These are phyloP conservation scores for Herpetospermum pedunculosum DNA, from an alignment of 306 rosid genomes.

Conservation along the genomic window DNA sequence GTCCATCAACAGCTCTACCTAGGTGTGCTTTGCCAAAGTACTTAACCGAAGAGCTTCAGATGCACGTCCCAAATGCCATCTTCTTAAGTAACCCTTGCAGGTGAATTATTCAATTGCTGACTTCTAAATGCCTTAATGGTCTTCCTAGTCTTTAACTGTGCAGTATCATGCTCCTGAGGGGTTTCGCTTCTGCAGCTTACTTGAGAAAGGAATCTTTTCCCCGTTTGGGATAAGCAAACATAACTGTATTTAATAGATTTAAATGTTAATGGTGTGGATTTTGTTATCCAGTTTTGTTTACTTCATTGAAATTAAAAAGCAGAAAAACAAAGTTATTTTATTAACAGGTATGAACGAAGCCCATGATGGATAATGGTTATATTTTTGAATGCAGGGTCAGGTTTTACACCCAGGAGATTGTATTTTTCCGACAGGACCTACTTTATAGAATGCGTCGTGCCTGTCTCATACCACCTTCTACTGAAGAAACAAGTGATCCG, in stretches of 20 bases:
- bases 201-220: not conserved
- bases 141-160: conserved; percentile 12
- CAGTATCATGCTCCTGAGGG: not conserved
- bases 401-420: conserved; percentile 73
- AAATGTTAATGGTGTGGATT: not conserved
- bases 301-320: not conserved
- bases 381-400: conserved; percentile 62
- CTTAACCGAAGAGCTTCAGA: conserved; percentile 71
- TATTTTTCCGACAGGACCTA: conserved; percentile 75
- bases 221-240: not conserved
- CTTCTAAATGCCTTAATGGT: not conserved
- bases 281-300: not conserved
- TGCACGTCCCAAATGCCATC: conserved; percentile 66
- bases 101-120: conserved; percentile 22
- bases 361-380: no score
- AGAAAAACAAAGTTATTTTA: not conserved
- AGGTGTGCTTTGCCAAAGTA: conserved; percentile 70
- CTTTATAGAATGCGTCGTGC: conserved; percentile 84
- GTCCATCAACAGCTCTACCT: conserved; percentile 73
- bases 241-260: not conserved
- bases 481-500: conserved; percentile 74
- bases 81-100: conserved; percentile 95
- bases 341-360: not conserved
- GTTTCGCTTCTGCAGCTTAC: not conserved
- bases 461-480: conserved; percentile 74